Evolutionary conservation across 1,284 basidiomycete species (phyloP), one percentile per base, ranked within the genome.

Genomic region (Pisolithus thermaeus): DNA sequence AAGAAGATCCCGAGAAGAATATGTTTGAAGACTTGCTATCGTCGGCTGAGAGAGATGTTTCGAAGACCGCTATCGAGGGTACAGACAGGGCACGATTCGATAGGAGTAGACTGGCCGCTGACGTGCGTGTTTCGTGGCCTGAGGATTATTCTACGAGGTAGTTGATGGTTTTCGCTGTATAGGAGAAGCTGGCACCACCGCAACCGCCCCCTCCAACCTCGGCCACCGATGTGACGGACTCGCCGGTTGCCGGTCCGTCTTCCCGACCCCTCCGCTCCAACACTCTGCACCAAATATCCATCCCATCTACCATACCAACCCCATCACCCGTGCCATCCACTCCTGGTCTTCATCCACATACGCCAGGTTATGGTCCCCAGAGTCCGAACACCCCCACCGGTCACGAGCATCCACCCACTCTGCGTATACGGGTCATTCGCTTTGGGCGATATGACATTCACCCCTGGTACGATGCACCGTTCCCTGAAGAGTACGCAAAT

Each of bases 401-500:
- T 51, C 59, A 46, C 55, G 59, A 66, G 52, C 71, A 73, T 38
- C 68, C 71, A 1, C 68, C 72, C 22, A 68, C 73, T 23, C 73
- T 87, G 35, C 81, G 89, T 54, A 95, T 97, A 73, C 84, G 84
- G 51, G 84, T 79, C 49, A 95, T 99, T 55, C 84, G 94, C 18
- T 97, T 99, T 61, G 96, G 94, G n/a, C 79, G 84, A 39, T 97
- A 79, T 65, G 95, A 99, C 65, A 94, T 99, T 63, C 87, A 96
- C 64, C 97, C 96, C 0, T 99, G 97, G 97, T 99, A 93, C 69
- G 92, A 97, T 64, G 96, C 97, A 9, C 97, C 97, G 1, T 99
- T 98, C 67, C 97, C 97, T 0, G 96, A 99, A 69, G 97, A 99
- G 69, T 99, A 97, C 69, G 84, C 92, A 30, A 83, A 86, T 57